Evolutionary conservation across 257 asterid species (phyloP).

Genomic region (Primulina eburnea): DNA sequence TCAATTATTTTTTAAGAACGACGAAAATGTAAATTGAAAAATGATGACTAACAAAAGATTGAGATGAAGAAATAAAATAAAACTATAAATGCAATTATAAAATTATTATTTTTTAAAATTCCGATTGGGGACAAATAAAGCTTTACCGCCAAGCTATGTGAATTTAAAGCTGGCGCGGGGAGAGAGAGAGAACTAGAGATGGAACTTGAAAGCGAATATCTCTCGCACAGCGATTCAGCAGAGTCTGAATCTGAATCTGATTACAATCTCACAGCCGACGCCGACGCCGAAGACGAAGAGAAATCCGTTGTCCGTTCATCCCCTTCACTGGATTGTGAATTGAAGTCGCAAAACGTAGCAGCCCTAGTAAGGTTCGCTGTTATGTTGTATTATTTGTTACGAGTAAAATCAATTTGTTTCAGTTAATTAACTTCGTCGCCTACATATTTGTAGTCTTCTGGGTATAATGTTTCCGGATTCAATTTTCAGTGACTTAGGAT

Average conservation of each 20-base stretch:
- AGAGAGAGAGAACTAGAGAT: slow-evolving; percentile 22
- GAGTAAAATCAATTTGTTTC: neutral
- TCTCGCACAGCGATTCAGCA: slow-evolving; percentile 45
- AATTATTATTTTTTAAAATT: no score
- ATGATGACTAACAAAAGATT: no score
- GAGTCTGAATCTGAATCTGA: slow-evolving; percentile 42
- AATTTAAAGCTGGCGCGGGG: slow-evolving; percentile 15
- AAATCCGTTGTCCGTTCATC: slow-evolving; percentile 22
- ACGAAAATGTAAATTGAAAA: no score
- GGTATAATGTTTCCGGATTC: no score
- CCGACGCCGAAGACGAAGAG: slow-evolving; percentile 33
- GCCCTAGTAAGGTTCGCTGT: slow-evolving; percentile 65
- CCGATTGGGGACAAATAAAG: no score
- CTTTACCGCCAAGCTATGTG: slow-evolving; percentile 23
- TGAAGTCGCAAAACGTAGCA: slow-evolving; percentile 61
- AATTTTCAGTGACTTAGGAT: neutral
- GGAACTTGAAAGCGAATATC: slow-evolving; percentile 55
- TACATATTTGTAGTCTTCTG: neutral
- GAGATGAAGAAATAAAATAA: no score
- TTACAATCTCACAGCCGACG: slow-evolving; percentile 33
- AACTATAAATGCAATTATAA: no score
- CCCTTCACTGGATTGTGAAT: slow-evolving; percentile 35
- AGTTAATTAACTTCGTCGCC: neutral
- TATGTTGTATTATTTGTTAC: neutral
- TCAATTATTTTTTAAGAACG: no score